Evolutionary conservation across 1,284 basidiomycete genomes (phyloP).

Genomic region (Porogramme epimiltina): DNA sequence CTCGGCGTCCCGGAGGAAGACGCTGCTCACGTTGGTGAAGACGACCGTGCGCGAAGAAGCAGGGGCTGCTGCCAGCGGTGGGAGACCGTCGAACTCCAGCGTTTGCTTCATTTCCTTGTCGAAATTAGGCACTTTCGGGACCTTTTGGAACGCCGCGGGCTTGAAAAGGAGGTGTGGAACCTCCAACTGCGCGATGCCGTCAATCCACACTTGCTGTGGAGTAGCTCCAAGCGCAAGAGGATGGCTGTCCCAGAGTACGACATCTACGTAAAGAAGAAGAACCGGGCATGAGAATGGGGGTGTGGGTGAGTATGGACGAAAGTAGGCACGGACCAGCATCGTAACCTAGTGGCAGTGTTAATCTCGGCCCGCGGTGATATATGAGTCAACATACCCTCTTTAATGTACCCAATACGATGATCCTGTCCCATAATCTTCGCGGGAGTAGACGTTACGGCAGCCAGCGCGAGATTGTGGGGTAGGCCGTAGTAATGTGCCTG

Average conservation of each 20-base stretch:
- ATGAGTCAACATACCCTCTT: constrained; percentile 49
- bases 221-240: constrained; percentile 73
- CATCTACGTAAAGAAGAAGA: constrained; percentile 37
- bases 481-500: constrained; percentile 84
- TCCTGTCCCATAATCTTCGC: constrained; percentile 78
- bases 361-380: background rate
- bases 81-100: constrained; percentile 64
- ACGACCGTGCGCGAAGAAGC: constrained; percentile 42
- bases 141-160: constrained; percentile 45
- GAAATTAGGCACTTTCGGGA: constrained; percentile 61
- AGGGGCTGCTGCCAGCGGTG: constrained; percentile 50
- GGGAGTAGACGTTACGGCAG: constrained; percentile 78
- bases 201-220: constrained; percentile 75
- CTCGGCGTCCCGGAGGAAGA: constrained; percentile 35
- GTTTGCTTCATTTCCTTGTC: constrained; percentile 53
- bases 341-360: constrained; percentile 39
- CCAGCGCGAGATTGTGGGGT: constrained; percentile 59
- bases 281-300: too few species aligned
- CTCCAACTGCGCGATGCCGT: constrained; percentile 66
- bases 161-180: constrained; percentile 46
- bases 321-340: constrained; percentile 41
- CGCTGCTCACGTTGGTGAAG: constrained; percentile 57
- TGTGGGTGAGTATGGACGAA: too few species aligned
- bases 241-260: constrained; percentile 76
- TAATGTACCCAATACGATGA: constrained; percentile 80